Evolutionary conservation across 1,284 basidiomycete species (phyloP).

Genomic region (Austroboletus olivaceoglutinosus): DNA sequence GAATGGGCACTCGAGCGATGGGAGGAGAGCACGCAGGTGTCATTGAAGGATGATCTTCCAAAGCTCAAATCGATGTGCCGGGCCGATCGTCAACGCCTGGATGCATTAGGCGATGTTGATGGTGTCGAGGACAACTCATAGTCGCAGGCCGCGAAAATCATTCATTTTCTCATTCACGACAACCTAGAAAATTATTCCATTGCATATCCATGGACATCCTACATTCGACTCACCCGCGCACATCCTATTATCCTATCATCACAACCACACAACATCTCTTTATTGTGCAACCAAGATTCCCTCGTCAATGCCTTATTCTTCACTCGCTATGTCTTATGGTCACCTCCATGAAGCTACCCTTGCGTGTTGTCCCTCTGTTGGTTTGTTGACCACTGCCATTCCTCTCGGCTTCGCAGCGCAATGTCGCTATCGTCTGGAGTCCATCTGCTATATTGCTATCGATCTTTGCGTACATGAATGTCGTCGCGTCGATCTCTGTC

Average conservation of each 20-base stretch:
- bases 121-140: conserved; percentile 24
- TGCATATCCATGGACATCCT: conserved; percentile 33
- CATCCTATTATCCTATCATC: conserved; percentile 26
- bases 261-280: conserved; percentile 27
- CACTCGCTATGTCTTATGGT: conserved; percentile 23
- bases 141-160: neutral
- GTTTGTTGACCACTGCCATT: conserved; percentile 15
- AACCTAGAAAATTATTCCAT: conserved; percentile 21
- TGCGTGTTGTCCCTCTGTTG: conserved; percentile 9
- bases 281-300: conserved; percentile 32
- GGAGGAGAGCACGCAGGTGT: conserved; percentile 53
- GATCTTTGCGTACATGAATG: conserved; percentile 22
- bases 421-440: conserved; percentile 16
- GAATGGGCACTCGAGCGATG: conserved; percentile 64
- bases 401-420: conserved; percentile 6
- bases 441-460: conserved; percentile 24
- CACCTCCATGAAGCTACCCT: conserved; percentile 3
- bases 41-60: conserved; percentile 50
- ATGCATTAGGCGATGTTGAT: conserved; percentile 17
- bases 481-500: conserved; percentile 17
- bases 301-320: conserved; percentile 20
- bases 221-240: conserved; percentile 20
- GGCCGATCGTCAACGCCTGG: conserved; percentile 34
- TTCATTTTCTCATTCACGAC: conserved; percentile 2
- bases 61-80: conserved; percentile 53